These are phyloP conservation scores for Cyberlindnera saturnus DNA, from an alignment of 805 yeast genomes.

Conservation along the genomic window DNA sequence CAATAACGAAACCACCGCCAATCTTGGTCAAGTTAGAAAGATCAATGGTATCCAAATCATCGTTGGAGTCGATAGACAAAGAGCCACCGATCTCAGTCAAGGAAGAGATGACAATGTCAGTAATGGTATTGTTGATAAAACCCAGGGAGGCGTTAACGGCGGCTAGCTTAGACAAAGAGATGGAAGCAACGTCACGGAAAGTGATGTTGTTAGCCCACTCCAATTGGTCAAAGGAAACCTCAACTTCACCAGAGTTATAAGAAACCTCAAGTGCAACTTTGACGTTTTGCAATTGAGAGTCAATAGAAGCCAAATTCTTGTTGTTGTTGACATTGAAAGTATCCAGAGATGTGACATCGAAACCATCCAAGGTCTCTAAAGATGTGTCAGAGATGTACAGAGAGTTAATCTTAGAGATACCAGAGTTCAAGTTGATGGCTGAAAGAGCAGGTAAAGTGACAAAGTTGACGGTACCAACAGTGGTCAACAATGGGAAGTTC, in stretches of 20 bases:
- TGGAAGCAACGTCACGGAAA: conserved; percentile 71
- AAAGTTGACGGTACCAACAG: conserved; percentile 77
- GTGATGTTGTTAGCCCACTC: conserved; percentile 84
- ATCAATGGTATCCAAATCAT: conserved; percentile 59
- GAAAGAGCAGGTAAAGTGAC: conserved; percentile 82
- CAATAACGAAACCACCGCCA: conserved; percentile 91
- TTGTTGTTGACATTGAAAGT: conserved; percentile 87
- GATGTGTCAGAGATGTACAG: conserved; percentile 71
- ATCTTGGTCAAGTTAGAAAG: conserved; percentile 65
- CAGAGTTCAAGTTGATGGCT: conserved; percentile 58
- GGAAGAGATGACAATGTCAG: conserved; percentile 44
- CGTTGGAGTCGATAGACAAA: conserved; percentile 68
- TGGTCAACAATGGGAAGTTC: conserved; percentile 69
- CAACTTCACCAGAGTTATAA: conserved; percentile 76
- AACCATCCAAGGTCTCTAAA: conserved; percentile 62
- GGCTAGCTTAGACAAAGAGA: conserved; percentile 63
- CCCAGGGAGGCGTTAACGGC: conserved; percentile 78
- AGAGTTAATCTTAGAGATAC: conserved; percentile 67
- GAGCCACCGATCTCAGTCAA: conserved; percentile 73
- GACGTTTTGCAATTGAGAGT: conserved; percentile 69
- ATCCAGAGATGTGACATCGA: conserved; percentile 41
- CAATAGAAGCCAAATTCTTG: conserved; percentile 62
- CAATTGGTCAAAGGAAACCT: conserved; percentile 62
- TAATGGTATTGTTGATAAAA: conserved; percentile 66
- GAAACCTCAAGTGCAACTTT: conserved; percentile 73